Base-by-base conservation (phyloP, 2,329 filamentous ascomycete species). In the Diaporthe sp. region DNA sequence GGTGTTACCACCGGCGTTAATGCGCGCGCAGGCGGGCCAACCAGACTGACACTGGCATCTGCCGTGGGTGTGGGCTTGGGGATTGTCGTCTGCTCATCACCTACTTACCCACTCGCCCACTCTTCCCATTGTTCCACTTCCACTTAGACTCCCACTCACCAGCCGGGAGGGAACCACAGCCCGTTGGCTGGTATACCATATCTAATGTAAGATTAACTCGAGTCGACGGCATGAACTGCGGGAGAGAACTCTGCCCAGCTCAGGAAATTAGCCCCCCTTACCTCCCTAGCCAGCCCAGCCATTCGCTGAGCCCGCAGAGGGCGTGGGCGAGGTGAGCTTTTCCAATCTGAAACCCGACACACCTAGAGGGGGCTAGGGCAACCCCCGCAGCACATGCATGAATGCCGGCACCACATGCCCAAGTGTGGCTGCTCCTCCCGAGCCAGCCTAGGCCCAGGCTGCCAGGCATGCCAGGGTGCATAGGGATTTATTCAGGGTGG, bases 251-350 rank as follows among this genome's bases (percentile, higher is more conserved):
- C 44, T 51, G 12, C 63, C 22, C 3, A 55, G 65, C 22, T 22
- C 31, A 68, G 65, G 65, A 68, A 55, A 68, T 68, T 68, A 34
- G 65, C 13, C 60, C 60, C 65, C 65, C 65, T 68, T 68, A 68
- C 65, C 31, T 68, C 65, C 63, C 63, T 47, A 68, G 63, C 63
- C 63, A 34, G 63, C 22, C 28, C 65, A 53, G 65, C 65, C 65
- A 68, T 68, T 68, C 47, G 47, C 47, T 28, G 47, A 20, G 63
- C 47, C 12, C 13, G 63, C 22, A 17, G 31, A 25, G 63, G 47
- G 44, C 13, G 49, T 68, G 65, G 65, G 65, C 47, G 47, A 53
- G 65, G 65, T 34, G 65, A 68, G 65, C 31, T 68, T 68, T 68
- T 53, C 65, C 22, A 68, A 68, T 68, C 65, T 68, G 65, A 68